phyloP scores from a whole-genome alignment of 768 basidiomycete genomes.

The Kwoniella mangroviensis region DNA sequence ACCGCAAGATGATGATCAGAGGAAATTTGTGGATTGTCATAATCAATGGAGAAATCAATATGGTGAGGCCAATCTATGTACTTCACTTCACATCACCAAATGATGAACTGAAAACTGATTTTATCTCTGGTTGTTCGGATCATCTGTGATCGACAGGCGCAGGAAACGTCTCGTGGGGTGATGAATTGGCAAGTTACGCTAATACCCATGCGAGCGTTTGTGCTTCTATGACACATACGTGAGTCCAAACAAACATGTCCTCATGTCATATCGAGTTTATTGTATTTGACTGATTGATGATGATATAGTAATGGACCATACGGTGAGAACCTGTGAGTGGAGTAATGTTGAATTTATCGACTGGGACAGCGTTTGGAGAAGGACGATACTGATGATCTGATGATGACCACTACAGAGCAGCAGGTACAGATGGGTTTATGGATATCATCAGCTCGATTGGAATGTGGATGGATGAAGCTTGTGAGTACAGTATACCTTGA shows the following conservation, averaged over 20 bases:
- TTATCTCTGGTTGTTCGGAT: background rate
- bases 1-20: conserved; percentile 14
- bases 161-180: conserved; percentile 67
- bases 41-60: conserved; percentile 42
- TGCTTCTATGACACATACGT: conserved; percentile 65
- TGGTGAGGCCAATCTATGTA: conserved; percentile 16
- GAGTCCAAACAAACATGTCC: background rate
- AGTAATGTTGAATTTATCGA: too few relatives aligned
- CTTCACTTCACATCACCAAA: background rate
- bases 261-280: too few relatives aligned
- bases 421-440: conserved; percentile 28
- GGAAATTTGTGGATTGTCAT: conserved; percentile 38
- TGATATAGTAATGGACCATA: conserved; percentile 32
- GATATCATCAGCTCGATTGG: conserved; percentile 27
- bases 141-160: conserved; percentile 60
- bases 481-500: conserved; percentile 17
- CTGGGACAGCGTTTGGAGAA: too few relatives aligned
- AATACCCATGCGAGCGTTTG: conserved; percentile 73
- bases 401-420: conserved; percentile 16
- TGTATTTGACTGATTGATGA: background rate
- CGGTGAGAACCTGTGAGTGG: conserved; percentile 49
- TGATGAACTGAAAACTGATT: too few relatives aligned
- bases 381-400: too few relatives aligned
- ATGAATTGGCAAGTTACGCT: conserved; percentile 66
- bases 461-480: conserved; percentile 43